A percentile compares a stretch with the other conserved stretches of the same genome.
These are phyloP conservation scores for Ogataea trehaloabstinens DNA, from an alignment of 805 yeast species.

Conservation along the genomic window DNA sequence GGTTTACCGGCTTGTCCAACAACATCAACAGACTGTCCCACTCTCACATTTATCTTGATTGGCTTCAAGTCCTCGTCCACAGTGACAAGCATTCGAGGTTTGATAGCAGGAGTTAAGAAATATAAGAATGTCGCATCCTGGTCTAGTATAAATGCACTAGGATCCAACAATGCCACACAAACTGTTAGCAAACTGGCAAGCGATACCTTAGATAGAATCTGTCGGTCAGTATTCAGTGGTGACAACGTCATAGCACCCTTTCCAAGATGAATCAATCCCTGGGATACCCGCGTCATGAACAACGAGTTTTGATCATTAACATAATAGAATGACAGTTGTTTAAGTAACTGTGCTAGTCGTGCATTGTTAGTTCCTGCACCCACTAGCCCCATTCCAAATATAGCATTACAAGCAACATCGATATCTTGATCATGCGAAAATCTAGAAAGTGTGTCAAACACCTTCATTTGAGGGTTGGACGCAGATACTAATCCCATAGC, in stretches of 20 bases:
- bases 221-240: conserved; percentile 88
- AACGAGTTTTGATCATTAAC: conserved; percentile 85
- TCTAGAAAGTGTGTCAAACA: conserved; percentile 92
- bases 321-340: conserved; percentile 94
- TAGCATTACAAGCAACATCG: conserved; percentile 92
- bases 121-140: conserved; percentile 77
- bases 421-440: conserved; percentile 94
- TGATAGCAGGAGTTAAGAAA: conserved; percentile 82
- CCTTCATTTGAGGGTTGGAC: conserved; percentile 94
- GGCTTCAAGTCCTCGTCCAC: conserved; percentile 90
- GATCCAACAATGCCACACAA: conserved; percentile 80
- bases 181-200: conserved; percentile 87
- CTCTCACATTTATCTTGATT: conserved; percentile 92
- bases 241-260: conserved; percentile 90
- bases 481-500: conserved; percentile 97
- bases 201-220: conserved; percentile 81
- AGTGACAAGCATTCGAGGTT: conserved; percentile 90
- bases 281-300: conserved; percentile 91
- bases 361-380: conserved; percentile 99
- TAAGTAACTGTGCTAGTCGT: conserved; percentile 88
- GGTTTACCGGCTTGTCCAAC: conserved; percentile 99
- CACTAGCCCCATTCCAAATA: conserved; percentile 94
- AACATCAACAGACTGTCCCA: conserved; percentile 97
- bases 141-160: conserved; percentile 73
- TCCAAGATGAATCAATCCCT: conserved; percentile 92